Evolutionary conservation across 164 flowering plant genomes (phyloP).

Genomic region (Kingdonia uniflora): DNA sequence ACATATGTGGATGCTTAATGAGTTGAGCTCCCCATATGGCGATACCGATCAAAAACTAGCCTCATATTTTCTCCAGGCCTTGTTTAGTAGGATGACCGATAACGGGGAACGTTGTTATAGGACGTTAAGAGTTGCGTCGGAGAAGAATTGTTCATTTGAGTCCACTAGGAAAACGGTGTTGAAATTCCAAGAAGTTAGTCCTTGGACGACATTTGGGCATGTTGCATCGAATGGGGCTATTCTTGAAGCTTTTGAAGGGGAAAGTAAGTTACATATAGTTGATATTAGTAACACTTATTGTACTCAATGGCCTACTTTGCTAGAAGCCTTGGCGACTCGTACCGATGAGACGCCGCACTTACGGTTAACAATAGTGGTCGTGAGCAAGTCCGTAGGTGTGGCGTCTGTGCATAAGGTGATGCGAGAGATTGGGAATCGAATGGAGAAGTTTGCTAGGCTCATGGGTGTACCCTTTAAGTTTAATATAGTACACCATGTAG

Average conservation of each 20-base stretch:
- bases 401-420: conserved; percentile 47
- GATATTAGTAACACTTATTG: conserved; percentile 81
- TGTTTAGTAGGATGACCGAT: conserved; percentile 70
- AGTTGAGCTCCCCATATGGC: conserved; percentile 84
- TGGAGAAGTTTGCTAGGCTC: conserved; percentile 92
- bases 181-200: conserved; percentile 93
- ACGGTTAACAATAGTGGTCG: conserved; percentile 59
- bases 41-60: conserved; percentile 89
- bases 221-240: conserved; percentile 91
- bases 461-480: conserved; percentile 97
- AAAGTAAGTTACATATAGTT: conserved; percentile 61
- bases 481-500: conserved; percentile 44
- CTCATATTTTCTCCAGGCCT: conserved; percentile 73
- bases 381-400: conserved; percentile 12
- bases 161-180: conserved; percentile 61
- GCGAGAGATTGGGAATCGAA: conserved; percentile 68
- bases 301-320: conserved; percentile 98
- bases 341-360: conserved; percentile 82
- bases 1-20: conserved; percentile 96
- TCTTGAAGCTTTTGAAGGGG: conserved; percentile 82
- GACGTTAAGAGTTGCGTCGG: conserved; percentile 43
- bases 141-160: conserved; percentile 67
- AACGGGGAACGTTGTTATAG: conserved; percentile 57
- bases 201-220: conserved; percentile 95
- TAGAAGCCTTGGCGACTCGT: conserved; percentile 87